A percentile compares a stretch with the other conserved stretches of the same genome.
Conservation (phyloP, 1,284 basidiomycete genomes). For the Gymnopus androsaceus region DNA sequence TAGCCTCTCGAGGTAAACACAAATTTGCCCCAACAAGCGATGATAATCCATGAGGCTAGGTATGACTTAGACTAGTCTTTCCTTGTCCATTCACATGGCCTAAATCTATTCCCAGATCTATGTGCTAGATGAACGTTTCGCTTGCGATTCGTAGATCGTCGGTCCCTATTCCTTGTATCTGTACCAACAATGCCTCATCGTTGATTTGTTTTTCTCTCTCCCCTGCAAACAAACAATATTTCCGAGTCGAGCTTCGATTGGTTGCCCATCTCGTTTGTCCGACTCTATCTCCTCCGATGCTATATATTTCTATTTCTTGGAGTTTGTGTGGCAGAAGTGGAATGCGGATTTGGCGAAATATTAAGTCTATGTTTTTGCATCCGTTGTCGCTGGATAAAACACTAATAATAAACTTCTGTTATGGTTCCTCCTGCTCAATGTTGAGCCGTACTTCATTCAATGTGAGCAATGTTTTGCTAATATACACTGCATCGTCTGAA, state of each 20-base stretch:
- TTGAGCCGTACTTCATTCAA: no score
- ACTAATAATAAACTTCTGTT: conserved; percentile 3
- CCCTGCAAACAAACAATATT: conserved; percentile 8
- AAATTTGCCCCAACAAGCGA: conserved; percentile 67
- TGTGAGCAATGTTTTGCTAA: no score
- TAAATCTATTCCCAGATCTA: not conserved
- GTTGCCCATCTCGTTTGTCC: conserved; percentile 8
- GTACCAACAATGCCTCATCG: conserved; percentile 23
- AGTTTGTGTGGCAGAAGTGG: not conserved
- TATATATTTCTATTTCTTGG: not conserved
- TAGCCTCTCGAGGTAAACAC: conserved; percentile 74
- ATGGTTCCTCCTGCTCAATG: no score
- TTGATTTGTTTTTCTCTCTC: conserved; percentile 19
- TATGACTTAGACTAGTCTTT: no score
- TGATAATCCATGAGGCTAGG: conserved; percentile 31
- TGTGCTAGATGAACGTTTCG: not conserved
- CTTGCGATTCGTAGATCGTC: not conserved
- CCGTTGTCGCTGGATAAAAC: conserved; percentile 2
- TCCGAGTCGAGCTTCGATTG: not conserved
- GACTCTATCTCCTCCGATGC: conserved; percentile 1
- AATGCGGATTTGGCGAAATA: not conserved
- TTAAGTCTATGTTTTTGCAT: conserved; percentile 7
- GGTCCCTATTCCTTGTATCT: conserved; percentile 18
- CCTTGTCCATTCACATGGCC: not conserved
- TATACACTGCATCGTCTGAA: no score